Conservation (phyloP, 2,329 filamentous ascomycete species). For the Fusarium newnesense region DNA sequence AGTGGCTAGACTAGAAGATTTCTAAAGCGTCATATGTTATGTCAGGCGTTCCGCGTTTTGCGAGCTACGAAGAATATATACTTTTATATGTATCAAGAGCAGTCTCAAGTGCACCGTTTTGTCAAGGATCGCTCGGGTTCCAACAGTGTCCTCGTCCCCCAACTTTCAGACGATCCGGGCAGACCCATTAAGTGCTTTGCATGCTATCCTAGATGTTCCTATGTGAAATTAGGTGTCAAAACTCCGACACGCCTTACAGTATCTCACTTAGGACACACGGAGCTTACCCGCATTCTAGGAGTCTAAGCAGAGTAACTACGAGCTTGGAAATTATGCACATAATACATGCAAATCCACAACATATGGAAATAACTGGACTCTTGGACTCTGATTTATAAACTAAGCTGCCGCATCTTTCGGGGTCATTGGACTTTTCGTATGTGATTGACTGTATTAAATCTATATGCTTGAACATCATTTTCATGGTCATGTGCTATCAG, state of each 20-base stretch:
- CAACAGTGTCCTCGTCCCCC: not conserved
- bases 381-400: not conserved
- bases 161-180: not conserved
- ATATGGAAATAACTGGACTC: not conserved
- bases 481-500: not conserved
- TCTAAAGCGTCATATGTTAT: conserved; percentile 22
- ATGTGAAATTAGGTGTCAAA: not conserved
- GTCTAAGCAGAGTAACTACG: not conserved
- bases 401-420: not conserved
- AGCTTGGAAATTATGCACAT: not conserved
- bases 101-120: not conserved
- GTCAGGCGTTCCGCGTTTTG: conserved; percentile 28
- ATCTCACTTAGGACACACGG: not conserved
- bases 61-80: conserved; percentile 9
- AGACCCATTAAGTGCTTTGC: not conserved
- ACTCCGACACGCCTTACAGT: not conserved
- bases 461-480: conserved; percentile 3
- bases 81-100: not conserved
- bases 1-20: conserved; percentile 31
- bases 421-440: not conserved
- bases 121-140: not conserved
- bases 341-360: not conserved
- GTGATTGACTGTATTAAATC: not conserved
- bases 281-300: not conserved
- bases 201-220: not conserved